Conservation (phyloP, 1,284 basidiomycete species). For the Rhodotorula sp. region DNA sequence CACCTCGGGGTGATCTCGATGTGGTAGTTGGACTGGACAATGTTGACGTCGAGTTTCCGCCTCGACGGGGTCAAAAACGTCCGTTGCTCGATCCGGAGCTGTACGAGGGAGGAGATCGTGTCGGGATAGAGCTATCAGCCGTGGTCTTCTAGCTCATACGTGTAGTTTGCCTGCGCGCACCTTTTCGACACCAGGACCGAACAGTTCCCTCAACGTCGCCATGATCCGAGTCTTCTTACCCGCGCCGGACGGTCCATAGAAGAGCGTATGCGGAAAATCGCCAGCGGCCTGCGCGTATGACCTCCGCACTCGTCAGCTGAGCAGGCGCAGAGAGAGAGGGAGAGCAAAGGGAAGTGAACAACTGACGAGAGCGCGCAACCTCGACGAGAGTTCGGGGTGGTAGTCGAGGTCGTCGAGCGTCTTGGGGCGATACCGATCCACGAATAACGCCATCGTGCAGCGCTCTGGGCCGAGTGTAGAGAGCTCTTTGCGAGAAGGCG, state of each 20-base stretch:
- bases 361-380: conserved; percentile 75
- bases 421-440: conserved; percentile 75
- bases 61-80: conserved; percentile 93
- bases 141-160: background rate
- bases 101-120: background rate
- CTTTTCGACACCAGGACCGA: conserved; percentile 90
- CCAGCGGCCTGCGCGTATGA: conserved; percentile 22
- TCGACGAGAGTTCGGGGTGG: conserved; percentile 74
- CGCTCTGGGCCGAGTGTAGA: background rate
- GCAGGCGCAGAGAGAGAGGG: background rate
- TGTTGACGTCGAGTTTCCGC: conserved; percentile 92
- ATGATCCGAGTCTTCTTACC: conserved; percentile 98
- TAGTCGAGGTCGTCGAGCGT: conserved; percentile 85
- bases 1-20: conserved; percentile 96
- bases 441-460: conserved; percentile 35
- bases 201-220: conserved; percentile 82
- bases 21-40: conserved; percentile 97
- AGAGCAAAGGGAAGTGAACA: background rate
- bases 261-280: conserved; percentile 96
- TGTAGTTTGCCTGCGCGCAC: conserved; percentile 51
- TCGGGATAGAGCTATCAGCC: no score
- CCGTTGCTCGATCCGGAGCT: conserved; percentile 98
- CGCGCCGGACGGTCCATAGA: conserved; percentile 95
- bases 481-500: background rate
- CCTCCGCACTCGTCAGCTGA: background rate